Conservation (phyloP, 345 rosid species). For the Gossypium turneri region DNA sequence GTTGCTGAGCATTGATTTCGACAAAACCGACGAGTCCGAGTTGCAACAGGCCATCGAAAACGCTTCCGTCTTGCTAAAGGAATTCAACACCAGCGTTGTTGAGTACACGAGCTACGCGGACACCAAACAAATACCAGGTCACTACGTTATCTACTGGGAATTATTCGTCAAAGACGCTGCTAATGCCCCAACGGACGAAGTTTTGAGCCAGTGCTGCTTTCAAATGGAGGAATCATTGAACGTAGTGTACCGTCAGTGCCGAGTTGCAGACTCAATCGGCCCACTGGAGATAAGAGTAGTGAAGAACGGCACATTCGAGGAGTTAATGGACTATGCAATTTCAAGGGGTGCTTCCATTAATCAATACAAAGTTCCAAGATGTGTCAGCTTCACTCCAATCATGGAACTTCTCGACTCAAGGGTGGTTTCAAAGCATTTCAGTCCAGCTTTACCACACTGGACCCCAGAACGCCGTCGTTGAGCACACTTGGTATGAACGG, state of each 20-base stretch:
- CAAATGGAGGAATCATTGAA: conserved; percentile 77
- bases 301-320: conserved; percentile 77
- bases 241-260: conserved; percentile 77
- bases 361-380: conserved; percentile 83
- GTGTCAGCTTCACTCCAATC: conserved; percentile 75
- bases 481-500: neutral
- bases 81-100: conserved; percentile 51
- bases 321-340: conserved; percentile 89
- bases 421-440: conserved; percentile 66
- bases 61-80: conserved; percentile 46
- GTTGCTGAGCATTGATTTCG: conserved; percentile 72
- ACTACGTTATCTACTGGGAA: conserved; percentile 91
- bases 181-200: conserved; percentile 39
- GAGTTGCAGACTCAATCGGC: conserved; percentile 84
- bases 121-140: conserved; percentile 64
- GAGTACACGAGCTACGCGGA: conserved; percentile 91
- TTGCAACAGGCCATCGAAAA: conserved; percentile 70
- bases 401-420: conserved; percentile 71
- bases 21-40: conserved; percentile 91
- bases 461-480: conserved; percentile 45
- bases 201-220: conserved; percentile 57
- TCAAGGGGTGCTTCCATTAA: conserved; percentile 89
- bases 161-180: conserved; percentile 37
- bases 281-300: conserved; percentile 86
- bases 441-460: conserved; percentile 76